Percentiles rank a stretch among this genome's conserved stretches.
These are phyloP conservation scores for Triadica sebifera DNA, from an alignment of 345 rosid species.

Conservation along the genomic window DNA sequence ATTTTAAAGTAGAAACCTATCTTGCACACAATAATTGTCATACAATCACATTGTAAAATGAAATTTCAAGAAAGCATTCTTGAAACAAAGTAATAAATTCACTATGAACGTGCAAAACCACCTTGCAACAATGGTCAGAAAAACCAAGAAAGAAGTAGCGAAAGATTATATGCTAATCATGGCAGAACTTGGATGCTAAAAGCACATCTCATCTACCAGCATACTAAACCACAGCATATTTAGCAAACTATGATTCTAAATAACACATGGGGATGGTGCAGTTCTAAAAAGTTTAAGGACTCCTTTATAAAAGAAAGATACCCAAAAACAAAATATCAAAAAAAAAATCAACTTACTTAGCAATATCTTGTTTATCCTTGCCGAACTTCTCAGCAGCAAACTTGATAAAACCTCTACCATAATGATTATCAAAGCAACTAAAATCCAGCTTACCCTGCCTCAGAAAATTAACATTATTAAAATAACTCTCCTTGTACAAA, in stretches of 20 bases:
- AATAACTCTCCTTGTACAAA: slow-evolving; percentile 58
- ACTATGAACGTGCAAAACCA: too few relatives aligned
- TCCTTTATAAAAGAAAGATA: neutral
- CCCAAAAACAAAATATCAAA: neutral
- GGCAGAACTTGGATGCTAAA: too few relatives aligned
- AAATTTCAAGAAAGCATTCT: neutral
- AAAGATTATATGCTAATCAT: neutral
- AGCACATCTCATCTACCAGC: neutral
- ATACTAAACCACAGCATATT: neutral
- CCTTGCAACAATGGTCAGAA: neutral
- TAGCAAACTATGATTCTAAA: neutral
- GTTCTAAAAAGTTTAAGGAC: neutral
- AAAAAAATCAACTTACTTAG: slow-evolving; percentile 49
- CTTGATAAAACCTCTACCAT: slow-evolving; percentile 57
- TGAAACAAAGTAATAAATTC: neutral
- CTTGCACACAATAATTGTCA: neutral
- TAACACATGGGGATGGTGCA: neutral
- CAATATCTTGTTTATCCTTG: slow-evolving; percentile 66
- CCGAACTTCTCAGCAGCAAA: slow-evolving; percentile 58
- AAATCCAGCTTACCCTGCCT: slow-evolving; percentile 37
- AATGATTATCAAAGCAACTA: slow-evolving; percentile 50
- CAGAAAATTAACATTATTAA: slow-evolving; percentile 63
- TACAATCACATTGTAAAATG: neutral
- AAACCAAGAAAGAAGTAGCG: neutral
- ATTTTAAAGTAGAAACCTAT: neutral